Conservation (phyloP, 2,329 filamentous ascomycete species). For the Xylariales sp. region DNA sequence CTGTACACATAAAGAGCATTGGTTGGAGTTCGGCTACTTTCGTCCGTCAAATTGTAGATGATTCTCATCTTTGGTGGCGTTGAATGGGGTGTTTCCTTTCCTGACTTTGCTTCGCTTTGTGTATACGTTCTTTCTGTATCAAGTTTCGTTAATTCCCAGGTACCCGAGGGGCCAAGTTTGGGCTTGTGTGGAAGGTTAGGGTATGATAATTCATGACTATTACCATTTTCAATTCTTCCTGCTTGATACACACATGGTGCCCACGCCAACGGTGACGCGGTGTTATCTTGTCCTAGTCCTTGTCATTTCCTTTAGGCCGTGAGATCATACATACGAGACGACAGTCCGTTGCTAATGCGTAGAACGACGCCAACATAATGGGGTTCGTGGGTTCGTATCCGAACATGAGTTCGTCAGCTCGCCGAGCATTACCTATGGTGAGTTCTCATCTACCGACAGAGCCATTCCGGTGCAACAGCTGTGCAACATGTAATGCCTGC, state of each 20-base stretch:
- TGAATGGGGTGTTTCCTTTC: constrained; percentile 21
- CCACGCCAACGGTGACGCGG: neutral
- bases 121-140: constrained; percentile 28
- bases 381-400: neutral
- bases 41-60: constrained; percentile 4
- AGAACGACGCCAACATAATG: neutral
- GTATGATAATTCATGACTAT: constrained; percentile 36
- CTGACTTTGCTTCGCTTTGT: neutral
- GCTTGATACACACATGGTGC: neutral
- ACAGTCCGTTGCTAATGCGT: neutral
- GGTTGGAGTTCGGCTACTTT: constrained; percentile 29
- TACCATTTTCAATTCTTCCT: constrained; percentile 11
- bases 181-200: constrained; percentile 8
- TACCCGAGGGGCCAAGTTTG: constrained; percentile 14
- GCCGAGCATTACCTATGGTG: neutral
- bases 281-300: neutral
- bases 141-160: constrained; percentile 25
- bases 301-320: neutral
- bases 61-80: constrained; percentile 15
- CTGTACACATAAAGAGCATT: constrained; percentile 25
- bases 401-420: neutral
- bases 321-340: neutral
- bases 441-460: neutral
- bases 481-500: neutral
- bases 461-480: neutral